Evolutionary conservation across 179 eudicot genomes (phyloP).

Genomic region (Heliamphora pulchella): DNA sequence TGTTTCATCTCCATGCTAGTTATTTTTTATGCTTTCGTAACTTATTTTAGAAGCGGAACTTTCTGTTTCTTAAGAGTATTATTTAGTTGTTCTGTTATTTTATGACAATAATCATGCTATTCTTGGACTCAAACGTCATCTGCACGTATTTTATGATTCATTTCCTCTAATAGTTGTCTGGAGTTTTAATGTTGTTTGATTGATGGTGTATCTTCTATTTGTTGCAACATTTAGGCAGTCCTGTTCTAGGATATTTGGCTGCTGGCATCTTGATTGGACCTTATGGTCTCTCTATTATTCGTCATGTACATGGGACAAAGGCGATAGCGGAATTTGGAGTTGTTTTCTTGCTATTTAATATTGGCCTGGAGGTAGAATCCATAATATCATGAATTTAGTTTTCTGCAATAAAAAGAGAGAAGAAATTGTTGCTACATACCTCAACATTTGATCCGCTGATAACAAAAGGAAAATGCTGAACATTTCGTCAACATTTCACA

Average conservation of each 20-base stretch:
- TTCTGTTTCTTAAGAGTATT: neutral
- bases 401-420: conserved; percentile 71
- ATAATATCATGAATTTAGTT: conserved; percentile 31
- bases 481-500: conserved; percentile 26
- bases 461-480: neutral
- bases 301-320: conserved; percentile 92
- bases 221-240: conserved; percentile 68
- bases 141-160: neutral
- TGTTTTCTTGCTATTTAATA: conserved; percentile 88
- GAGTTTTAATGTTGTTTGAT: neutral
- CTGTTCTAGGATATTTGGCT: conserved; percentile 94
- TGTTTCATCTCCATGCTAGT: neutral
- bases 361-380: conserved; percentile 84
- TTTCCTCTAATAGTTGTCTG: conserved; percentile 1
- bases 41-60: neutral
- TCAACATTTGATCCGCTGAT: neutral
- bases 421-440: conserved; percentile 21
- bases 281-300: conserved; percentile 94
- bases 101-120: neutral
- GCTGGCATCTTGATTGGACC: conserved; percentile 99
- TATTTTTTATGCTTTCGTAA: neutral
- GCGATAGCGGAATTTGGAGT: conserved; percentile 99
- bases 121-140: neutral
- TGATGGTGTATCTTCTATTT: neutral
- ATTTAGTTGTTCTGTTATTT: neutral